Percentiles rank a stretch among this genome's conserved stretches.
Conservation (phyloP, 805 yeast species). For the Schizosaccharomyces osmophilus region DNA sequence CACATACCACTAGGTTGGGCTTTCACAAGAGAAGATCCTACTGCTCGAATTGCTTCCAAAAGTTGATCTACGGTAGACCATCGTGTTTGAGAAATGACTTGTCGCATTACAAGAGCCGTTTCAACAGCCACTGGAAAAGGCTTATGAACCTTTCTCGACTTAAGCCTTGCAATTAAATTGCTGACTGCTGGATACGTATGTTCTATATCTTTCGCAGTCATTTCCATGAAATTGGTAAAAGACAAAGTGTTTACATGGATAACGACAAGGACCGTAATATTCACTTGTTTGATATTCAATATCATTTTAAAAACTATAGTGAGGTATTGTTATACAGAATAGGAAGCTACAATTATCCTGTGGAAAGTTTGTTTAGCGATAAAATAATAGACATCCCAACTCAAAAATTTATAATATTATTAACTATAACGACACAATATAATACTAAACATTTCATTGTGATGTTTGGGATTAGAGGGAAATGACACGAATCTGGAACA, state of each 20-base stretch:
- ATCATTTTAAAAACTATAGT: neutral
- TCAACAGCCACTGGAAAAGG: conserved; percentile 65
- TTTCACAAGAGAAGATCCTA: conserved; percentile 39
- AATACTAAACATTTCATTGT: no score
- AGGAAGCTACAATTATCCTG: no score
- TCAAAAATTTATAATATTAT: no score
- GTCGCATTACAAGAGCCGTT: conserved; percentile 63
- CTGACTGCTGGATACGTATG: conserved; percentile 3
- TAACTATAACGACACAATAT: no score
- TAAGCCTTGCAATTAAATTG: conserved; percentile 18
- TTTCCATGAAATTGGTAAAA: neutral
- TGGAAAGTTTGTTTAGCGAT: no score
- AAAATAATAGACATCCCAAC: no score
- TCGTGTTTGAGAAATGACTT: conserved; percentile 70
- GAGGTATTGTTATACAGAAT: neutral
- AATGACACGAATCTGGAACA: no score
- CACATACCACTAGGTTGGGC: conserved; percentile 47
- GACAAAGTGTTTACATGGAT: neutral
- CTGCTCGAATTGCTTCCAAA: conserved; percentile 40
- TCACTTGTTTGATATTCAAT: neutral
- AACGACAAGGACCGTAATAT: neutral
- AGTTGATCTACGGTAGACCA: conserved; percentile 63
- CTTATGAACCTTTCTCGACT: conserved; percentile 64
- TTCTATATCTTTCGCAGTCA: conserved; percentile 2
- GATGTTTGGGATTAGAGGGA: no score